Evolutionary conservation across 2,329 filamentous ascomycete species (phyloP), one percentile per base, ranked within the genome.

Genomic region (Periglandula ipomoeae): DNA sequence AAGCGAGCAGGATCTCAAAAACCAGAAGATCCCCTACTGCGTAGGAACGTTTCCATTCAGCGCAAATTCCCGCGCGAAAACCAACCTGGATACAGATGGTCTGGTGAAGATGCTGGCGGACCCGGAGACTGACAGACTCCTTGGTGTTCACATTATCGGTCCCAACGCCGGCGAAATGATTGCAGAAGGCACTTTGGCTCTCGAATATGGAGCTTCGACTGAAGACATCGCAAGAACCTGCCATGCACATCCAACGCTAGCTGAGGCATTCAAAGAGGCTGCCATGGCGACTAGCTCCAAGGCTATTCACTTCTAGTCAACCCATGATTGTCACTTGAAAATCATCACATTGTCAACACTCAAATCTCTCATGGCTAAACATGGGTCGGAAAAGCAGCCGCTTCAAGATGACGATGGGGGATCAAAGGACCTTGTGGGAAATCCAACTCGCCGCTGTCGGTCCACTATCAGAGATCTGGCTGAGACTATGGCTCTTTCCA

Each of bases 231-330:
- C 85, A 53, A 82, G 93, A 64, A 97, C 93, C 56, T 93, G 88
- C 71, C 93, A 98, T 72, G 93, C 93, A 49, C 93, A 98, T 73
- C 93, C 93, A 49, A 96, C 90, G 46, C 78, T 98, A 52, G 84
- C 91, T 22, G 93, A 98, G 76, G 93, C 93, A 40, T 97, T 98
- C 81, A 98, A 98, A 79, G 93, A 98, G 81, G 93, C 93, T 62
- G 93, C 93, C 59, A 97, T 98, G 93, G 87, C 89, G 54, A 96
- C 91, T 45, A 89, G 95, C 74, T 81, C 84, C 62, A 93, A 95
- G 77, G 85, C 93, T 57, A 95, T 98, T 68, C 93, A 98, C 76
- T 95, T 86, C 72, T 98, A 87, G 47, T 37, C 7, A 15, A 42
- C 3, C 24, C 5, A n/a, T n/a, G 22, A 43, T 19, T 11, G 30